A percentile compares a stretch with the other conserved stretches of the same genome.
Evolutionary conservation across 306 rosid genomes (phyloP).

Genomic region (Hippophae rhamnoides): DNA sequence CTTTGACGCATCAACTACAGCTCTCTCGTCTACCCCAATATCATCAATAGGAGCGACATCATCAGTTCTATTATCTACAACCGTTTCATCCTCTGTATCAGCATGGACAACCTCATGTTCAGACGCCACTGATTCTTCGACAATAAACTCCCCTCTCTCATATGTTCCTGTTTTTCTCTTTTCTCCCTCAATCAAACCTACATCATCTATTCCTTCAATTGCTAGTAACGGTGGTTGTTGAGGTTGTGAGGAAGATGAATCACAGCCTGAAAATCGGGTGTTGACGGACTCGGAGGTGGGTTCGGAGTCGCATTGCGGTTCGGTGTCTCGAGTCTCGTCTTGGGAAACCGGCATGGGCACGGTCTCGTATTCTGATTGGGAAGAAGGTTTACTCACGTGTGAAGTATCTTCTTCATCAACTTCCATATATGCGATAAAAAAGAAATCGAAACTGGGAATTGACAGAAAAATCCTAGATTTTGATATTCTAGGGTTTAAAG

Average conservation of each 20-base stretch:
- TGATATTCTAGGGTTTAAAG: conserved; percentile 26
- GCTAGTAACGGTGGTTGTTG: background rate
- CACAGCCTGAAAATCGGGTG: background rate
- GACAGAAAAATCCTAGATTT: conserved; percentile 30
- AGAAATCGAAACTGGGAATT: conserved; percentile 7
- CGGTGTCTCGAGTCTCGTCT: conserved; percentile 9
- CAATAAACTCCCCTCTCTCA: background rate
- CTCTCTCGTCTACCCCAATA: background rate
- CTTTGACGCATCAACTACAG: conserved; percentile 1
- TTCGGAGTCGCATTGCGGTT: conserved; percentile 24
- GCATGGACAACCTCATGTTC: background rate
- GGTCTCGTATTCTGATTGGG: conserved; percentile 11
- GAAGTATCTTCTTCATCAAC: conserved; percentile 47
- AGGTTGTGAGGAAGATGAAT: background rate
- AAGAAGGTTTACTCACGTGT: conserved; percentile 10
- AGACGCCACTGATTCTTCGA: background rate
- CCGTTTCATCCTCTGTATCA: background rate
- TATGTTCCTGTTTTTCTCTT: background rate
- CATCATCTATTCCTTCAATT: conserved; percentile 1
- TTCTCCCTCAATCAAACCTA: conserved; percentile 7
- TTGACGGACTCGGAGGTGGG: conserved; percentile 9
- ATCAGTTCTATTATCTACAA: too few species aligned
- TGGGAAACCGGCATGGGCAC: conserved; percentile 9
- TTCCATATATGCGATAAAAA: conserved; percentile 28
- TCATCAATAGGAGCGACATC: background rate